phyloP scores from a whole-genome alignment of 78 protist species.

The Dictyostelium intermedium region DNA sequence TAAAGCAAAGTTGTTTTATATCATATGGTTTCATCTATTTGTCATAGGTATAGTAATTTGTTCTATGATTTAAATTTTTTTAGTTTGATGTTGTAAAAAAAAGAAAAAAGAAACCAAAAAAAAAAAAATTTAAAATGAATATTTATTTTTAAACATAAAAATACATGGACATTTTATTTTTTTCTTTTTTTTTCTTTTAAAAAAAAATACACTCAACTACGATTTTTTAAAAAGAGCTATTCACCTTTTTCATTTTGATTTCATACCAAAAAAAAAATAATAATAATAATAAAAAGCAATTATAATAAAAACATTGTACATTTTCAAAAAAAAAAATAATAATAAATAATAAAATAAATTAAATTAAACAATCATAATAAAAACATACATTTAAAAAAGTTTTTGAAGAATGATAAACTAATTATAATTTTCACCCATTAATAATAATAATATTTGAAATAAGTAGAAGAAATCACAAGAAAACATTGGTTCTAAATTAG shows the following conservation, averaged over 20 bases:
- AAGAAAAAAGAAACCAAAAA: neutral
- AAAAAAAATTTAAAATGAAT: neutral
- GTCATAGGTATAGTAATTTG: neutral
- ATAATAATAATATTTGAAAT: neutral
- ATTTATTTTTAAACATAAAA: neutral
- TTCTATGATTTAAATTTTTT: neutral
- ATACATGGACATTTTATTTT: neutral
- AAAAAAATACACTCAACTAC: neutral
- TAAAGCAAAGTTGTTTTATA: neutral
- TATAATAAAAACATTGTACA: no score
- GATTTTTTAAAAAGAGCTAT: neutral
- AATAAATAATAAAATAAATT: neutral
- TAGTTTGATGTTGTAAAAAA: neutral
- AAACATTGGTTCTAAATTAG: slow-evolving; percentile 95
- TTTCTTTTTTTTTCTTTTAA: neutral
- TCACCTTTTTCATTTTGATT: neutral
- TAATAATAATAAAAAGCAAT: no score
- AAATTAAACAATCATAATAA: no score
- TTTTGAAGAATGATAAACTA: neutral
- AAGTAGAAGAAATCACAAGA: slow-evolving; percentile 91
- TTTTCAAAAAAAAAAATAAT: neutral
- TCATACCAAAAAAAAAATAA: neutral
- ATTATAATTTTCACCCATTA: neutral
- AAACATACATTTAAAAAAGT: no score
- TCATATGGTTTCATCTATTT: neutral